Base-by-base conservation (phyloP, 83 land plant genomes). In the Picea engelmannii region DNA sequence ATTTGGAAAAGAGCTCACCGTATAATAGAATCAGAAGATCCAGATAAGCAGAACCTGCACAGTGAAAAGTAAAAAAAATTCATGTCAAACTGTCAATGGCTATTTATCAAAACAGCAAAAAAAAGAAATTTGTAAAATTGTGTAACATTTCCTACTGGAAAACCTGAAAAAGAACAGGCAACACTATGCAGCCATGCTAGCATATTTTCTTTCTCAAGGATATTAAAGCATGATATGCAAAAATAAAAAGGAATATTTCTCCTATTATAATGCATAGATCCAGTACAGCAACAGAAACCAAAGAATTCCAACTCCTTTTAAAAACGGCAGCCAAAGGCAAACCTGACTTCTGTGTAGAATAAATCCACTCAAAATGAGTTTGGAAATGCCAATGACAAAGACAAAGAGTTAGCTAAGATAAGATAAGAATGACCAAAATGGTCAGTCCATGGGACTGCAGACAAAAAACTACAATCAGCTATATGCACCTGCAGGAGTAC, bases 21-120 rank as follows among this genome's bases (percentile, higher is more conserved):
- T 61, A 97, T 97, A 90, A 95, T 95, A 44, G 99, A 97, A 91
- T 97, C 99, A 27, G 99, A 97, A 18, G 99, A 97, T 65, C 99
- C 99, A 47, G 99, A 97, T 74, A 97, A 82, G 79, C 99, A 97
- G 66, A 80, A 89, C 81, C 99, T 96, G 94, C 82, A 85, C 47
- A 42, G 25, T 47, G 25, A 87, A 31, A 52, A 38, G 13, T 60
- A 20, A 65, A 78, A 23, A 4, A 25, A 66, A 62, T 78, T 69
- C 49, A 61, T 62, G 40, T 49, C 67, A 78, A 25, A 21, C 20
- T 67, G 17, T 12, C 81, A 38, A 9, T 3, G 42, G 18, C 23
- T 82, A 66, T 63, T 58, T 61, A 66, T 10, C 0, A 40, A 71
- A 17, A 68, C 0, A 23, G 15, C 4, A 66, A 63, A 13, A 25